These are phyloP conservation scores for Colletotrichum paranaense DNA, from an alignment of 2,329 filamentous ascomycete species.

Conservation along the genomic window DNA sequence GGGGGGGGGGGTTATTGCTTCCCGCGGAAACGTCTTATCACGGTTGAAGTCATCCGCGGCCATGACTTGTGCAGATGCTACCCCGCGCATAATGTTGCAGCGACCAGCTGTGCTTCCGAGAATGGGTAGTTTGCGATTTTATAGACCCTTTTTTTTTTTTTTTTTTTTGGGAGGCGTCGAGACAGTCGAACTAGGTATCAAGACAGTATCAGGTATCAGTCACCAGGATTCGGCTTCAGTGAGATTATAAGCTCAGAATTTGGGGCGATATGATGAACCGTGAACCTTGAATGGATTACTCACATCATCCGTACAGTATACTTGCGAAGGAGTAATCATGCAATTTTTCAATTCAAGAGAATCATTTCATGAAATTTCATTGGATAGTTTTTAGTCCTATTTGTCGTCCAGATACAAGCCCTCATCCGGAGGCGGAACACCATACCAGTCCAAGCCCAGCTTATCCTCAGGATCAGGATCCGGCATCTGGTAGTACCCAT, in stretches of 20 bases:
- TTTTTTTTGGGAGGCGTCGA: too few species aligned
- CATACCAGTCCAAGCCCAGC: constrained; percentile 45
- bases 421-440: constrained; percentile 31
- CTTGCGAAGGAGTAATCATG: not conserved
- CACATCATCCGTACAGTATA: too few species aligned
- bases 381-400: not conserved
- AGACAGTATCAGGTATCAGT: too few species aligned
- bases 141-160: too few species aligned
- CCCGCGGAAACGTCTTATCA: constrained; percentile 24
- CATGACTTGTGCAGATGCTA: not conserved
- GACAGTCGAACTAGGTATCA: too few species aligned
- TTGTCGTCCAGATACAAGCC: constrained; percentile 23
- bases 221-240: too few species aligned
- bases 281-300: too few species aligned
- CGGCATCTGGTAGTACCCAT: constrained; percentile 47
- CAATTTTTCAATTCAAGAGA: too few species aligned
- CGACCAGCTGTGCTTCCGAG: not conserved
- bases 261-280: too few species aligned
- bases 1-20: not conserved
- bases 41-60: constrained; percentile 13
- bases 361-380: too few species aligned
- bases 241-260: too few species aligned
- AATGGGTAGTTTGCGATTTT: not conserved
- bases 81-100: constrained; percentile 1
- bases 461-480: constrained; percentile 47